phyloP scores from a whole-genome alignment of 352 stramenopile genomes.

The Phytopythium litorale region DNA sequence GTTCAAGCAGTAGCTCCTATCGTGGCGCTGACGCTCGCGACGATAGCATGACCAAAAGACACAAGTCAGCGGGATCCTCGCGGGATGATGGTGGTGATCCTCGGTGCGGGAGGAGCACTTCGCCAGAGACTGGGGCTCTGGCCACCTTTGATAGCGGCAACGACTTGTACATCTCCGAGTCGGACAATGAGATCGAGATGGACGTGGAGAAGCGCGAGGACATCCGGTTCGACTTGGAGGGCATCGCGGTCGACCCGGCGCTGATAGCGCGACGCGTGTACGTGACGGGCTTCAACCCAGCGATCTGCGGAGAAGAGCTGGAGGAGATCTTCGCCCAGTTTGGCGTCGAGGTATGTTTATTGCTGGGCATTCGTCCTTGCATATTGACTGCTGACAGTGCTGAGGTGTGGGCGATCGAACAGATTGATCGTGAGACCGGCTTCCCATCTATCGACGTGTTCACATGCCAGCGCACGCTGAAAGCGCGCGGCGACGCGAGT shows the following conservation, averaged over 20 bases:
- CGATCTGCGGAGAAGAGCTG: slow-evolving; percentile 37
- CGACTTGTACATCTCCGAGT: slow-evolving; percentile 43
- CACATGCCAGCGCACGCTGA: slow-evolving; percentile 43
- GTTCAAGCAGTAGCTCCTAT: background rate
- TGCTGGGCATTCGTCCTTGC: slow-evolving; percentile 9
- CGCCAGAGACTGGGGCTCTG: slow-evolving; percentile 12
- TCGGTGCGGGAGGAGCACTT: background rate
- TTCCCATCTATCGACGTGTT: slow-evolving; percentile 54
- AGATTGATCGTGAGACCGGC: slow-evolving; percentile 40
- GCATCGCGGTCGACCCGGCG: slow-evolving; percentile 32
- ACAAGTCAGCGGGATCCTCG: slow-evolving; percentile 8
- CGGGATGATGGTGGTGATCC: background rate
- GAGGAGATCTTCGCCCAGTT: slow-evolving; percentile 55
- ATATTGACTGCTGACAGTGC: background rate
- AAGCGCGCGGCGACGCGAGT: slow-evolving; percentile 46
- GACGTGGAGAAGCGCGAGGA: slow-evolving; percentile 26
- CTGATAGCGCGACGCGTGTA: slow-evolving; percentile 46
- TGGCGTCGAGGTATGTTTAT: slow-evolving; percentile 37
- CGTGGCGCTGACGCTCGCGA: background rate
- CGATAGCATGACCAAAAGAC: slow-evolving; percentile 14
- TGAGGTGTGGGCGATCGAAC: slow-evolving; percentile 6
- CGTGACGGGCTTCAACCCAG: slow-evolving; percentile 46
- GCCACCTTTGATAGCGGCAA: slow-evolving; percentile 27
- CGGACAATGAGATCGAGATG: slow-evolving; percentile 34
- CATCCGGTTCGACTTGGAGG: slow-evolving; percentile 49